Evolutionary conservation across 2,329 filamentous ascomycete species (phyloP), one percentile per base, ranked within the genome.

Genomic region (Stemphylium beticola): DNA sequence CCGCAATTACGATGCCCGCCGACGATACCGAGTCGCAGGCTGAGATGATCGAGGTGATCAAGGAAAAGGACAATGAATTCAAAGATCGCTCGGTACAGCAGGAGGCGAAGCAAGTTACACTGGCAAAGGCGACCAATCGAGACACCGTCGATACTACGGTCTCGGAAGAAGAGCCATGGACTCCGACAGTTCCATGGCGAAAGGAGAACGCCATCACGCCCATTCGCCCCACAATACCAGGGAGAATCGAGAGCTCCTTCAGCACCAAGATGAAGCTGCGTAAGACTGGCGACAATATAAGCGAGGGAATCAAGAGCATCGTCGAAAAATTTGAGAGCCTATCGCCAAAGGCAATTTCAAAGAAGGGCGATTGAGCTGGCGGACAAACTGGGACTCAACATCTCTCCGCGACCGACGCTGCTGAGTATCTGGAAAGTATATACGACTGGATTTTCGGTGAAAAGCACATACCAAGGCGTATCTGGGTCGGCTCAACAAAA

Each of bases 271-370:
- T 8, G 12, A 15, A 11, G 14, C 31, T 38, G 18, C 41, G 49
- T 1, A 39, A 51, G 49, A 33, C 33, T 9, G 15, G 20, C 10
- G 9, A 29, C 2, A 33, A 51, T 32, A 33, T 32, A 9, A 49
- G 47, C 12, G 47, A 49, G 4, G 42, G 47, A 8, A 49, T 49
- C 31, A 49, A 49, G 38, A 42, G n/a, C 1, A 18, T 49, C 4
- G 47, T 49, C 12, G 47, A 42, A 1, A 41, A 43, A 5, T 36
- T 49, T 22, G 47, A 49, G 47, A 29, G 26, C 26, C 26, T 29
- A 29, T 29, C 26, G 26, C 26, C 26, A 11, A 29, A 29, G 26
- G 26, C 26, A 29, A 29, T 29, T 9, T 29, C 26, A 29, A 29
- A 11, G 26, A 29, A 9, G 11, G 26, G 11, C 9, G 26, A 8